These are phyloP conservation scores for Ramicandelaber brevisporus DNA, from an alignment of 192 early-diverging fungal genomes.

Conservation along the genomic window DNA sequence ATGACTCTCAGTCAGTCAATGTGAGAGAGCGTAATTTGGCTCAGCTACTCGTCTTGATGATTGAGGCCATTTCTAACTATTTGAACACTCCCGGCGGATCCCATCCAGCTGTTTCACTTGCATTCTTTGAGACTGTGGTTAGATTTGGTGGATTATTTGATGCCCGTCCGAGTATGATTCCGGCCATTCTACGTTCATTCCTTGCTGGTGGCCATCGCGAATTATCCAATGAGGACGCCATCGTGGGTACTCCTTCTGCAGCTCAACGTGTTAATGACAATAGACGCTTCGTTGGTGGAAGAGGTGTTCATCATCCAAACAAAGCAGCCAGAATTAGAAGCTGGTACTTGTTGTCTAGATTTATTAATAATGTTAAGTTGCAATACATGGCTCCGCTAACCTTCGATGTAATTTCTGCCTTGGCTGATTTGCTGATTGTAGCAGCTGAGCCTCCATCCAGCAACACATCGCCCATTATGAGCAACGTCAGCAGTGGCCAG, in stretches of 20 bases:
- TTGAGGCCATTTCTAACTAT: too few relatives aligned
- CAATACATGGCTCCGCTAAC: slow-evolving; percentile 15
- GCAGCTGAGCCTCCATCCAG: slow-evolving; percentile 24
- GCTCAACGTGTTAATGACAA: too few relatives aligned
- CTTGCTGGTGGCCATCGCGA: too few relatives aligned
- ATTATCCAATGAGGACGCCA: too few relatives aligned
- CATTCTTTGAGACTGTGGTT: slow-evolving; percentile 15
- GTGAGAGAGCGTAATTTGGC: too few relatives aligned
- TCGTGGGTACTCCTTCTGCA: too few relatives aligned
- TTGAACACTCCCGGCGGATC: too few relatives aligned
- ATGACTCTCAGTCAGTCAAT: too few relatives aligned
- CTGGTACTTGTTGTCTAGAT: slow-evolving; percentile 72
- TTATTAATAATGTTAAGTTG: slow-evolving; percentile 48
- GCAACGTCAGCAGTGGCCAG: too few relatives aligned
- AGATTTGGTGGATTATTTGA: slow-evolving; percentile 17
- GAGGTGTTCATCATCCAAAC: slow-evolving; percentile 48
- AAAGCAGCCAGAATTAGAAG: slow-evolving; percentile 42
- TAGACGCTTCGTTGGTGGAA: slow-evolving; percentile 14
- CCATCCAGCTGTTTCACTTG: slow-evolving; percentile 12
- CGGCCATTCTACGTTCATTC: too few relatives aligned
- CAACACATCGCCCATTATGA: too few relatives aligned
- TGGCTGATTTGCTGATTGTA: slow-evolving; percentile 39
- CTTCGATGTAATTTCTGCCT: slow-evolving; percentile 16
- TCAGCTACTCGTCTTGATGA: too few relatives aligned
- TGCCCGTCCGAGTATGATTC: slow-evolving; percentile 8